A percentile compares a stretch with the other conserved stretches of the same genome.
Conservation (phyloP, 345 rosid genomes). For the Xanthoceras sorbifolium region DNA sequence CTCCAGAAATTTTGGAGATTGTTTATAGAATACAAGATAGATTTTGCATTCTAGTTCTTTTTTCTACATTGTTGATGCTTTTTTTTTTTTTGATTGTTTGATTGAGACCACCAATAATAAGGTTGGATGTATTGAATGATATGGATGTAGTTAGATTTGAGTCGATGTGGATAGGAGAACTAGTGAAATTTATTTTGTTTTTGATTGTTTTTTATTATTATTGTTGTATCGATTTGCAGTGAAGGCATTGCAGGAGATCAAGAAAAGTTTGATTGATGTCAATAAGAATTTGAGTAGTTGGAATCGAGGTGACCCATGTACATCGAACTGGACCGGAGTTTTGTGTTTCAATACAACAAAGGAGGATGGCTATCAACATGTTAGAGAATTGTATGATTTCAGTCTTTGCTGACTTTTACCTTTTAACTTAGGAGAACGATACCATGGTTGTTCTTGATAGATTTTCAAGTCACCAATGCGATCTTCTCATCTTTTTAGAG, state of each 20-base stretch:
- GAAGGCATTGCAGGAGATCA: slow-evolving; percentile 58
- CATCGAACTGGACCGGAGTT: slow-evolving; percentile 91
- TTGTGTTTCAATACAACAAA: slow-evolving; percentile 54
- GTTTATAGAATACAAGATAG: not conserved
- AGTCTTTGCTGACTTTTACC: not conserved
- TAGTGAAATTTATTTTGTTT: not conserved
- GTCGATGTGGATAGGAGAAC: not conserved
- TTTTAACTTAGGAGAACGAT: not conserved
- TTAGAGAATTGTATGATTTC: slow-evolving; percentile 64
- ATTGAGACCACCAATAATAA: not conserved
- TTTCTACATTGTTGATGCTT: not conserved
- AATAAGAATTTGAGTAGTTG: slow-evolving; percentile 66
- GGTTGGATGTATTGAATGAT: not conserved
- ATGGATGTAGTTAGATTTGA: not conserved
- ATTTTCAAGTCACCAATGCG: not conserved
- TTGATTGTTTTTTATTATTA: not conserved
- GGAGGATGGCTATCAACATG: slow-evolving; percentile 79
- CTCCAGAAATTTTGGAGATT: not conserved
- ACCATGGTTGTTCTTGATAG: not conserved
- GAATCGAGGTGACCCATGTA: slow-evolving; percentile 83
- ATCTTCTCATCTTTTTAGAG: not conserved
- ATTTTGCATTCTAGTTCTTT: not conserved
- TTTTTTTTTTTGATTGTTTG: slow-evolving; percentile 6
- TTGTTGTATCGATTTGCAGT: slow-evolving; percentile 43
- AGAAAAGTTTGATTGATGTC: slow-evolving; percentile 58